Percentiles rank a stretch among this genome's conserved stretches.
Conservation (phyloP, 306 rosid genomes). For the Mucuna pruriens region DNA sequence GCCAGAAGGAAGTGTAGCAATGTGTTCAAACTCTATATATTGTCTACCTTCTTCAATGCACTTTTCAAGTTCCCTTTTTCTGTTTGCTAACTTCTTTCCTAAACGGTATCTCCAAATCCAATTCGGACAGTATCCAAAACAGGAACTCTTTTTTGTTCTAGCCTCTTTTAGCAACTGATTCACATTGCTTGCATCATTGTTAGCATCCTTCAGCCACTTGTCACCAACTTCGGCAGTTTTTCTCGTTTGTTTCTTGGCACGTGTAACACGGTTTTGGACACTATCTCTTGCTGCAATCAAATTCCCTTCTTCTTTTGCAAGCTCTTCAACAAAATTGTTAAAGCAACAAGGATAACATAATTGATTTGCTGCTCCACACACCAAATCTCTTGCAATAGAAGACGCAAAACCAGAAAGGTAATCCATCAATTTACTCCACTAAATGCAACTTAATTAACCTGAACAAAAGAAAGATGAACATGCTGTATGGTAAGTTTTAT, state of each 20-base stretch:
- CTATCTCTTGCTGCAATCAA: not conserved
- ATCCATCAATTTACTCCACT: not conserved
- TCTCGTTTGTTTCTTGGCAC: not conserved
- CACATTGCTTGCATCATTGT: not conserved
- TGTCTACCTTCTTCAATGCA: not conserved
- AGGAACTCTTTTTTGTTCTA: not conserved
- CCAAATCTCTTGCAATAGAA: not conserved
- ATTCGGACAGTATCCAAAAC: not conserved
- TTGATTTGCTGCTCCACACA: not conserved
- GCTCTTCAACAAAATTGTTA: not conserved
- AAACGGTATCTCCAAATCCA: conserved; percentile 15
- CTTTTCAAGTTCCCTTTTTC: not conserved
- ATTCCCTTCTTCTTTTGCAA: not conserved
- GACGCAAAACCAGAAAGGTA: not conserved
- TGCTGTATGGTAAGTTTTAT: not conserved
- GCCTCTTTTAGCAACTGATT: not conserved
- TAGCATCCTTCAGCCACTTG: not conserved
- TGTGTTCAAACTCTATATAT: not conserved
- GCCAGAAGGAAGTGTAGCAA: not conserved
- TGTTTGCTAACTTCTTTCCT: conserved; percentile 1
- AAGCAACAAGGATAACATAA: conserved; percentile 1
- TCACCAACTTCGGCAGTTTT: not conserved
- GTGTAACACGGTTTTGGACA: not conserved
- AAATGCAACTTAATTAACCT: not conserved
- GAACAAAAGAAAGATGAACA: not conserved